Evolutionary conservation across 2,329 filamentous ascomycete species (phyloP).

Genomic region (Dothidotthia symphoricarpi): DNA sequence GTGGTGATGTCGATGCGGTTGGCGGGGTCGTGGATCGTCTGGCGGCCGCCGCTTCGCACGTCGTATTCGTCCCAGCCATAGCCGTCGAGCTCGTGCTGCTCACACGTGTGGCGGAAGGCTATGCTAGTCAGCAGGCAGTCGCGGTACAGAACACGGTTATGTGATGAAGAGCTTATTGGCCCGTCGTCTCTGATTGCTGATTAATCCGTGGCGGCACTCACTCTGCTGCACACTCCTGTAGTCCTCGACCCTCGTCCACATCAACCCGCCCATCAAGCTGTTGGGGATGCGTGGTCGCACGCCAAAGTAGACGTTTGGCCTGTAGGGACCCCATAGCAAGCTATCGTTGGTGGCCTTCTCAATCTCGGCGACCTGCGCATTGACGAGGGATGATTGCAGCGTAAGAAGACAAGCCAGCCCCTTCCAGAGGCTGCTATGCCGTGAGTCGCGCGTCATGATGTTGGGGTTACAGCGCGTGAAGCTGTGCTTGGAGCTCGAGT

Average conservation of each 20-base stretch:
- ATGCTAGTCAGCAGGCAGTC: slow-evolving; percentile 14
- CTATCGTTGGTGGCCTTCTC: slow-evolving; percentile 68
- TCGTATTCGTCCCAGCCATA: slow-evolving; percentile 99
- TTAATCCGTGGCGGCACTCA: slow-evolving; percentile 50
- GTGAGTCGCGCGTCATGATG: slow-evolving; percentile 28
- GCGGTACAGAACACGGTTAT: slow-evolving; percentile 9
- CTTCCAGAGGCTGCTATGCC: slow-evolving; percentile 19
- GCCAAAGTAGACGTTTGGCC: slow-evolving; percentile 92
- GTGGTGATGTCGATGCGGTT: slow-evolving; percentile 91
- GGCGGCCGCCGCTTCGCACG: slow-evolving; percentile 77
- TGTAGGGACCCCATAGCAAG: slow-evolving; percentile 93
- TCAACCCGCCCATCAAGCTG: slow-evolving; percentile 75
- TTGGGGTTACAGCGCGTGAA: slow-evolving; percentile 14
- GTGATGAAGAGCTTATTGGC: neutral
- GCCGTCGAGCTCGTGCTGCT: slow-evolving; percentile 91
- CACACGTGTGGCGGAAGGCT: slow-evolving; percentile 92
- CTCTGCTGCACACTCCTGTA: slow-evolving; percentile 73
- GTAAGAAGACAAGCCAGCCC: slow-evolving; percentile 23
- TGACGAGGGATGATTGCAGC: slow-evolving; percentile 23
- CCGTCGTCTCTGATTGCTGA: neutral
- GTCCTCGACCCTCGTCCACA: slow-evolving; percentile 85
- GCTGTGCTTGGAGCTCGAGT: slow-evolving; percentile 13
- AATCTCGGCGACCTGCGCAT: slow-evolving; percentile 38
- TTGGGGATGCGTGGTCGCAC: slow-evolving; percentile 78
- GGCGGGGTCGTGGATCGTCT: slow-evolving; percentile 84